Conservation (phyloP, 2,329 filamentous ascomycete genomes). For the Arachnomyces sp. region DNA sequence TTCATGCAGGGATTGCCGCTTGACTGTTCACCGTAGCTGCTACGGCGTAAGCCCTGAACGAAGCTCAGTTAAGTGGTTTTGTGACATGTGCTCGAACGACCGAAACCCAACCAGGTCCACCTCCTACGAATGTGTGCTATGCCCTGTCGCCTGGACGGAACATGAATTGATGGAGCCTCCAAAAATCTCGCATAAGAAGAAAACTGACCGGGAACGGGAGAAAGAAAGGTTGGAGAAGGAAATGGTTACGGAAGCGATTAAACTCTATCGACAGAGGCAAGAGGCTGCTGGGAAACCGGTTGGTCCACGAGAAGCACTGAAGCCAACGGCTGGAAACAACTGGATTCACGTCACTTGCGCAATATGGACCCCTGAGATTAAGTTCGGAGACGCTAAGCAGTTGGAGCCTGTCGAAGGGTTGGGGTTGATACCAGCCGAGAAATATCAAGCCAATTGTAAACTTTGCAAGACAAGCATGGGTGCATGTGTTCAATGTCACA, state of each 20-base stretch:
- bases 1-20: conserved; percentile 76
- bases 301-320: conserved; percentile 81
- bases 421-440: conserved; percentile 64
- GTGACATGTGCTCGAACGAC: conserved; percentile 93
- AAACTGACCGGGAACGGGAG: conserved; percentile 83
- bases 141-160: conserved; percentile 72
- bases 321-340: conserved; percentile 91
- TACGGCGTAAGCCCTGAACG: conserved; percentile 75
- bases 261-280: conserved; percentile 77
- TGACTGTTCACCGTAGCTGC: conserved; percentile 86
- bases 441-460: conserved; percentile 73
- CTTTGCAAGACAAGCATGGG: conserved; percentile 67
- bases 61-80: conserved; percentile 74
- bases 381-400: conserved; percentile 77
- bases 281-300: conserved; percentile 74
- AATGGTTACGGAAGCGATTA: conserved; percentile 66
- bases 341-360: conserved; percentile 97
- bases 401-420: conserved; percentile 87
- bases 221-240: conserved; percentile 82
- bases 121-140: conserved; percentile 87
- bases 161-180: conserved; percentile 78
- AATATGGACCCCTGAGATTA: conserved; percentile 84
- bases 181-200: conserved; percentile 75
- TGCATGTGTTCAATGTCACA: conserved; percentile 77
- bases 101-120: conserved; percentile 89